phyloP scores from a whole-genome alignment of 768 basidiomycete genomes.

The Kondoa malvinella region DNA sequence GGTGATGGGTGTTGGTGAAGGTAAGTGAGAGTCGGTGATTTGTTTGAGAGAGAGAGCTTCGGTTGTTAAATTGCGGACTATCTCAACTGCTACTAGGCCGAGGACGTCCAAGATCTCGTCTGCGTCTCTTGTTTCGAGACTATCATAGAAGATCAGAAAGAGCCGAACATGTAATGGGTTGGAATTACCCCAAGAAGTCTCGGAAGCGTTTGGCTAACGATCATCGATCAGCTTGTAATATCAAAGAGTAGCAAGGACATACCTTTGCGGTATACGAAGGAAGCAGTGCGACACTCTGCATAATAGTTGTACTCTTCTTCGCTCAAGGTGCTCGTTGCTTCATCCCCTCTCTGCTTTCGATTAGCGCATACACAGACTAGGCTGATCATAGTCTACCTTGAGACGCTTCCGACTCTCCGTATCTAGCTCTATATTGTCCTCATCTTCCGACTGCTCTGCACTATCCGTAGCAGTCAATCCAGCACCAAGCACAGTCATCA shows the following conservation, averaged over 20 bases:
- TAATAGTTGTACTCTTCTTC: not conserved
- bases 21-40: not conserved
- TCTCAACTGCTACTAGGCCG: not conserved
- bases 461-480: not conserved
- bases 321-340: not conserved
- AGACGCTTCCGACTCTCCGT: not conserved
- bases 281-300: not conserved
- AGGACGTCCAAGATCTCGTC: not conserved
- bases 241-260: not conserved
- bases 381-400: not conserved
- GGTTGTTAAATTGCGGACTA: not conserved
- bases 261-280: conserved; percentile 2
- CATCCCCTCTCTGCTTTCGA: not conserved
- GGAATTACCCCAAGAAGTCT: not conserved
- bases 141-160: too few relatives aligned
- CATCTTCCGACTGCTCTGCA: not conserved
- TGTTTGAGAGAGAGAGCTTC: not conserved
- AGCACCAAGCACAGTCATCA: not conserved
- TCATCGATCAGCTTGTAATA: not conserved
- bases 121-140: not conserved
- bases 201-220: not conserved
- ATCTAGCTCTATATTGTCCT: not conserved
- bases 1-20: not conserved
- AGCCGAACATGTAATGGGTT: not conserved
- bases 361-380: not conserved